phyloP scores from a whole-genome alignment of 352 stramenopile species.

The Phytophthora brassicae region DNA sequence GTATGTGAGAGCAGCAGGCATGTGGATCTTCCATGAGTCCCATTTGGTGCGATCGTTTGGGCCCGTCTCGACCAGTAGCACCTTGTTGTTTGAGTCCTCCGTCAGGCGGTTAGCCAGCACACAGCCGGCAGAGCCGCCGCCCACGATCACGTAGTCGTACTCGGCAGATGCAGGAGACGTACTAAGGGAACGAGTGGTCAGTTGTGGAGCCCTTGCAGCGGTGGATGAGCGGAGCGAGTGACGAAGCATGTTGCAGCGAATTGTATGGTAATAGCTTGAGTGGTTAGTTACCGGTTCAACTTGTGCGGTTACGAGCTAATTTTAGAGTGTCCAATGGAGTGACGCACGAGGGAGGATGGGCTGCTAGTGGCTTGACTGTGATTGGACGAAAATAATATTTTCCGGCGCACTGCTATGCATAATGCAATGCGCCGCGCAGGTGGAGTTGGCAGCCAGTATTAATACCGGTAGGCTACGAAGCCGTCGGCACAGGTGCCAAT shows the following conservation, averaged over 20 bases:
- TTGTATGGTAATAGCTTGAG: neutral
- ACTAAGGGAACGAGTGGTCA: conserved; percentile 25
- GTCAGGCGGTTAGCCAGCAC: conserved; percentile 90
- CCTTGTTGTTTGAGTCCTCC: conserved; percentile 76
- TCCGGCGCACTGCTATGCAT: too few relatives aligned
- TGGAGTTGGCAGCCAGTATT: conserved; percentile 15
- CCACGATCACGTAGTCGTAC: conserved; percentile 94
- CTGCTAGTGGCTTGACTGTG: neutral
- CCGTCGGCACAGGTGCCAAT: neutral
- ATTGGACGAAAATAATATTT: conserved; percentile 27
- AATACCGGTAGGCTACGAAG: too few relatives aligned
- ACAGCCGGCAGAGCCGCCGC: conserved; percentile 88
- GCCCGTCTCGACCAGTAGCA: conserved; percentile 91
- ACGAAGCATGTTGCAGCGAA: too few relatives aligned
- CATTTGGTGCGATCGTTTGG: conserved; percentile 77
- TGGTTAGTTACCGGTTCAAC: conserved; percentile 17
- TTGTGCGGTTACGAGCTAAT: conserved; percentile 27
- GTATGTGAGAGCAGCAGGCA: conserved; percentile 86
- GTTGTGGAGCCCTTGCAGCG: neutral
- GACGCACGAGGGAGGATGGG: neutral
- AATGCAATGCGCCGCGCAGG: too few relatives aligned
- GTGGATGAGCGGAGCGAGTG: conserved; percentile 17
- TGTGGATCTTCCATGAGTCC: conserved; percentile 92
- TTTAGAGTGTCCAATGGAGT: conserved; percentile 15
- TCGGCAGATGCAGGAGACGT: conserved; percentile 25